Evolutionary conservation across 352 stramenopile species (phyloP).

Genomic region (Globisporangium recalcitrans): DNA sequence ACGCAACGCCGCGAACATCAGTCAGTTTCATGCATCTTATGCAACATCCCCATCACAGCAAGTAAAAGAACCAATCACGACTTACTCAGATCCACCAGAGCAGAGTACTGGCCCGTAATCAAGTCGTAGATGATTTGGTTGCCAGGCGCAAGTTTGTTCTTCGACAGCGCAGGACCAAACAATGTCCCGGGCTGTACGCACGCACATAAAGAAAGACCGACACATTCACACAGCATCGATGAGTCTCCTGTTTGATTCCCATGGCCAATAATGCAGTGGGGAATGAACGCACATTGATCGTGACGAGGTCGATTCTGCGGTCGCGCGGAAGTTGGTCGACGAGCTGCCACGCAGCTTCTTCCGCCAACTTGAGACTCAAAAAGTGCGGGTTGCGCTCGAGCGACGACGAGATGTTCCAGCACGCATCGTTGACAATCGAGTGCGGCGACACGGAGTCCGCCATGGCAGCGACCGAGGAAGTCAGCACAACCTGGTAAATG

Average conservation of each 20-base stretch:
- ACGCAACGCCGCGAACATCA: neutral
- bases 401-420: constrained; percentile 82
- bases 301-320: constrained; percentile 80
- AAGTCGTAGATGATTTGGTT: constrained; percentile 88
- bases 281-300: constrained; percentile 64
- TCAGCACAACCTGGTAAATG: constrained; percentile 52
- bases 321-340: constrained; percentile 81
- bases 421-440: constrained; percentile 83
- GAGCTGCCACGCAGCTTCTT: constrained; percentile 85
- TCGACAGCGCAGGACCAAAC: constrained; percentile 76
- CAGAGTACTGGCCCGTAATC: constrained; percentile 82
- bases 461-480: constrained; percentile 84
- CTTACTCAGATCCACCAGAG: constrained; percentile 80
- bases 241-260: neutral
- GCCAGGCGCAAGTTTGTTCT: constrained; percentile 75
- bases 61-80: neutral
- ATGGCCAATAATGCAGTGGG: neutral
- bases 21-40: neutral
- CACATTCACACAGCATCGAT: neutral
- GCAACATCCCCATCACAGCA: neutral
- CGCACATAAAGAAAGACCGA: neutral
- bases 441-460: constrained; percentile 64
- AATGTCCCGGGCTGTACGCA: constrained; percentile 78
- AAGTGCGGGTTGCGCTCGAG: constrained; percentile 86
- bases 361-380: constrained; percentile 80